phyloP scores from a whole-genome alignment of 228 moss, liverwort and hornwort genomes.

The Sphagnum magellanicum region DNA sequence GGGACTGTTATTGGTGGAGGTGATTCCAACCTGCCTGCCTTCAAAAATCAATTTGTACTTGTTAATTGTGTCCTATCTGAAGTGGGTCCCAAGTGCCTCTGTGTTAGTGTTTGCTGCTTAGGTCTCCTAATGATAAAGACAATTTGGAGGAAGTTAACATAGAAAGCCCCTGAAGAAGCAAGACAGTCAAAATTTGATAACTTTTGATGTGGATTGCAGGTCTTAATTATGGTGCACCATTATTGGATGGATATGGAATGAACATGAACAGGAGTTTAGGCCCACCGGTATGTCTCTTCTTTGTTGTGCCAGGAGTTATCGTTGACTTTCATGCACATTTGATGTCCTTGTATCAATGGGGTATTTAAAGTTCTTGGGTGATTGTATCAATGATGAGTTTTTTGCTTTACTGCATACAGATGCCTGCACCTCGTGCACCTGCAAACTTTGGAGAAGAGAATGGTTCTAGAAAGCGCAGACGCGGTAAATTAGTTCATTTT shows the following conservation, averaged over 20 bases:
- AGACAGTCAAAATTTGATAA: background rate
- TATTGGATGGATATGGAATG: constrained; percentile 98
- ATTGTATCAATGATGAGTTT: no score
- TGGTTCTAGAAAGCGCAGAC: constrained; percentile 94
- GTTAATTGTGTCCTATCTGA: no score
- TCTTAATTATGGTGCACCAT: constrained; percentile 81
- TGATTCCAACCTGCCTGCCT: constrained; percentile 6
- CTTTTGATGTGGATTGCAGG: constrained; percentile 38
- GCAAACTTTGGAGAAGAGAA: constrained; percentile 92
- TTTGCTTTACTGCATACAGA: constrained; percentile 47
- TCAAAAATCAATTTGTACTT: no score
- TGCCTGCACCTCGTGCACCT: constrained; percentile 80
- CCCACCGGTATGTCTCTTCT: constrained; percentile 49
- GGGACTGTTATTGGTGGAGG: constrained; percentile 58
- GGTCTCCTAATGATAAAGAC: no score
- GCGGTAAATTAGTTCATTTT: constrained; percentile 38
- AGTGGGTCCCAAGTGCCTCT: no score
- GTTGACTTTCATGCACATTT: no score
- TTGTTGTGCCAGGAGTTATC: no score
- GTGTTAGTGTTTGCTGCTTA: no score
- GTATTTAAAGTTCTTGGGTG: no score
- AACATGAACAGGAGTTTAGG: constrained; percentile 82
- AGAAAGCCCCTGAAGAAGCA: no score
- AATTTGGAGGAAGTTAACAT: no score
- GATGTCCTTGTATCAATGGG: no score